Percentiles rank a stretch among this genome's conserved stretches.
Conservation (phyloP, 139 green algal genomes). For the Chlorella sp. region DNA sequence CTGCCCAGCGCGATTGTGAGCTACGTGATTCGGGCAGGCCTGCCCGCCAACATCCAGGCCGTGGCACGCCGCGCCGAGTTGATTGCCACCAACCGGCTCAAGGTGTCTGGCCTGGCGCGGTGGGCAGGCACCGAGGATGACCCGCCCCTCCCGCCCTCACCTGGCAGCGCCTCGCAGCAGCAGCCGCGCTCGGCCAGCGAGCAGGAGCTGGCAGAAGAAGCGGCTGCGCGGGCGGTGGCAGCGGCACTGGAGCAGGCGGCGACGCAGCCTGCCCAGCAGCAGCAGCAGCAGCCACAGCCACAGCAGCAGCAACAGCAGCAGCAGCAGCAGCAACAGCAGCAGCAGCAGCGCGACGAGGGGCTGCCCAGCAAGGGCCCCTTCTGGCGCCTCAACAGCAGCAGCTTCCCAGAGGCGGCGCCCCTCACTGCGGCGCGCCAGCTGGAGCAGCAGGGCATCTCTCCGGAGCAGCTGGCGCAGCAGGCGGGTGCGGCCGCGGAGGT, state of each 20-base stretch:
- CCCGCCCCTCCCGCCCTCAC: constrained; percentile 18
- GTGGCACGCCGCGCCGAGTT: constrained; percentile 52
- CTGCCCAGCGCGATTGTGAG: constrained; percentile 55
- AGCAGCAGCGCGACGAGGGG: constrained; percentile 6
- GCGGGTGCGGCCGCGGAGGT: not conserved
- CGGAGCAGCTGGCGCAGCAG: not conserved
- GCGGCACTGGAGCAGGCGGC: not conserved
- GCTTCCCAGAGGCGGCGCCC: constrained; percentile 29
- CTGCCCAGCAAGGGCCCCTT: constrained; percentile 47
- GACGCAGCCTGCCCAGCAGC: not conserved
- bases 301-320: constrained; percentile 31
- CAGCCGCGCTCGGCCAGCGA: not conserved
- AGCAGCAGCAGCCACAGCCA: not conserved
- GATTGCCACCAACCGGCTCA: constrained; percentile 20
- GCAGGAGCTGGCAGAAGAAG: constrained; percentile 24
- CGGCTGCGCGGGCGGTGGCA: not conserved
- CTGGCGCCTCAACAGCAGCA: constrained; percentile 40
- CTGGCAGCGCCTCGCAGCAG: too few species aligned
- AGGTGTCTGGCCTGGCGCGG: constrained; percentile 28
- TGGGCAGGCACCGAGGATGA: constrained; percentile 50
- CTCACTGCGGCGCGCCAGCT: constrained; percentile 33
- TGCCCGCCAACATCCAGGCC: constrained; percentile 64
- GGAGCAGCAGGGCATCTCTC: not conserved
- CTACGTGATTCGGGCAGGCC: constrained; percentile 56
- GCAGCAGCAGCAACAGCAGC: constrained; percentile 25